Percentiles rank a stretch among this genome's conserved stretches.
These are phyloP conservation scores for Magnusiomyces sp. DNA, from an alignment of 1,139 yeast genomes.

Conservation along the genomic window DNA sequence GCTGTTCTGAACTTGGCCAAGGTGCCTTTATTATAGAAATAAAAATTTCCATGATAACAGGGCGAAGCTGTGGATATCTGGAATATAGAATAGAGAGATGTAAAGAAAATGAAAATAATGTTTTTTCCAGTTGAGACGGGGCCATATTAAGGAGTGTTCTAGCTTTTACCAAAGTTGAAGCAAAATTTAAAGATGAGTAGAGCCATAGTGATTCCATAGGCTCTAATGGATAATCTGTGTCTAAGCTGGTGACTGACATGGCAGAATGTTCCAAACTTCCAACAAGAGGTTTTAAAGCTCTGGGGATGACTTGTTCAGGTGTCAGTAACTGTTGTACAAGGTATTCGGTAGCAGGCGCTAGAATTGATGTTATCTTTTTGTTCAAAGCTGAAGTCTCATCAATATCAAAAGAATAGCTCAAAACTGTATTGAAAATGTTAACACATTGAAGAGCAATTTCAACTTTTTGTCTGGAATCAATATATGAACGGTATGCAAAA, in stretches of 20 bases:
- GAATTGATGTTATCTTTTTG: slow-evolving; percentile 41
- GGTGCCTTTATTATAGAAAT: slow-evolving; percentile 53
- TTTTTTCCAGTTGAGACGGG: slow-evolving; percentile 53
- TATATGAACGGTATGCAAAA: slow-evolving; percentile 61
- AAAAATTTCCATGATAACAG: slow-evolving; percentile 47
- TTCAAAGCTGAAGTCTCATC: slow-evolving; percentile 38
- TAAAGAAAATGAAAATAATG: slow-evolving; percentile 49
- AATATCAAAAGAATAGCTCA: slow-evolving; percentile 51
- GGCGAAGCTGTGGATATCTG: slow-evolving; percentile 41
- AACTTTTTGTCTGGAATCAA: slow-evolving; percentile 46
- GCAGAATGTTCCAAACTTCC: slow-evolving; percentile 44
- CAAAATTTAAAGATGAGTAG: slow-evolving; percentile 34
- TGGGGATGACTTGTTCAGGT: slow-evolving; percentile 41
- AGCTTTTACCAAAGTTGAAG: slow-evolving; percentile 43
- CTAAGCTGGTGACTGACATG: slow-evolving; percentile 33
- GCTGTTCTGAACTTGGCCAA: slow-evolving; percentile 50
- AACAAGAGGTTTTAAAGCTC: slow-evolving; percentile 52
- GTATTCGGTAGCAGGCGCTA: slow-evolving; percentile 42
- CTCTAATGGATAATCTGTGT: slow-evolving; percentile 34
- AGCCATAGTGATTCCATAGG: slow-evolving; percentile 29
- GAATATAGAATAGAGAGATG: slow-evolving; percentile 54
- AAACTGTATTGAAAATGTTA: slow-evolving; percentile 46
- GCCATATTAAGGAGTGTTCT: slow-evolving; percentile 42
- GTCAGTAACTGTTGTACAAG: slow-evolving; percentile 52
- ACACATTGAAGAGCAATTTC: slow-evolving; percentile 54